These are phyloP conservation scores for Geranomyces michiganensis DNA, from an alignment of 192 early-diverging fungal species.

Conservation along the genomic window DNA sequence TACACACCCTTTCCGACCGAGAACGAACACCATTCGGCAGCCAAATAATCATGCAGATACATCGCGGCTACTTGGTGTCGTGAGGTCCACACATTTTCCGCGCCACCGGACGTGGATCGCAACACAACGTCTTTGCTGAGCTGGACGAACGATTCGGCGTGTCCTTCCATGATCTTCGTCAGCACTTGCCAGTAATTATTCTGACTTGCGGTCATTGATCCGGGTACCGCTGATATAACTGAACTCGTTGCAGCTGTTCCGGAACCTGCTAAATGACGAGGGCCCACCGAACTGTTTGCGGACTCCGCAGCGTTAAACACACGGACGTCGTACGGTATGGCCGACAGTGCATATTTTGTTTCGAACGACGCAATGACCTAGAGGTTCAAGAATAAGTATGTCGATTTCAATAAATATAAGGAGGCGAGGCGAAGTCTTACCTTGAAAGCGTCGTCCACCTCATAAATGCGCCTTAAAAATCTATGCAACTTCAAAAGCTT, in stretches of 20 bases:
- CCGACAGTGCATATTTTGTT: constrained; percentile 33
- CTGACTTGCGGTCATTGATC: neutral
- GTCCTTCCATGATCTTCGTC: constrained; percentile 37
- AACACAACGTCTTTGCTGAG: constrained; percentile 43
- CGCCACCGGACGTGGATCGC: constrained; percentile 37
- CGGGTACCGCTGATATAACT: neutral
- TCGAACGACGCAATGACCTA: constrained; percentile 41
- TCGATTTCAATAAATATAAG: neutral
- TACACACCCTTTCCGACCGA: constrained; percentile 31
- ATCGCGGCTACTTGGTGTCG: constrained; percentile 42
- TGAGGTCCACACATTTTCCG: constrained; percentile 11
- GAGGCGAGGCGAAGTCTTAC: neutral
- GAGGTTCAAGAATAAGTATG: neutral
- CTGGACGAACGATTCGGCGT: constrained; percentile 40
- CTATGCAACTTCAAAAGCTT: constrained; percentile 46
- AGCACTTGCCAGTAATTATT: constrained; percentile 52
- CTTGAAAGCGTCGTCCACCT: constrained; percentile 49
- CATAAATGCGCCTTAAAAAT: constrained; percentile 42
- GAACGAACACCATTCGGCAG: constrained; percentile 44
- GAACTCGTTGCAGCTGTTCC: neutral
- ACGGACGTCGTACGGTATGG: constrained; percentile 42
- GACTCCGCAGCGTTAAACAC: constrained; percentile 13
- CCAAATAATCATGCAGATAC: constrained; percentile 41
- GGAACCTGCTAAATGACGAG: neutral
- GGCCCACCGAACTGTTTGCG: neutral